Percentiles rank a stretch among this genome's conserved stretches.
These are phyloP conservation scores for Ananas comosus DNA, from an alignment of 176 grass and related monocot species.

Conservation along the genomic window DNA sequence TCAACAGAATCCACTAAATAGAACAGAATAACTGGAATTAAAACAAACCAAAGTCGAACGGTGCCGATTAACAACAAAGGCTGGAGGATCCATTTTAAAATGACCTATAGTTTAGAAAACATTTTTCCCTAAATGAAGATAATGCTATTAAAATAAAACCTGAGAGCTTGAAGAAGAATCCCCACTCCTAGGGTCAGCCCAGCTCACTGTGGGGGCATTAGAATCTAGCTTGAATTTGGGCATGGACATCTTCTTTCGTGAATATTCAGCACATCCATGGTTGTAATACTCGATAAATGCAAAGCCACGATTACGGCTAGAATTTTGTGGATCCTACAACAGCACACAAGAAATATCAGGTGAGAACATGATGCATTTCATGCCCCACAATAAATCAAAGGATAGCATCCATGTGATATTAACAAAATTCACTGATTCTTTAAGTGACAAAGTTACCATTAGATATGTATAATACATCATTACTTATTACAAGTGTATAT, in stretches of 20 bases:
- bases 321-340: conserved; percentile 35
- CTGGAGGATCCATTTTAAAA: too few relatives aligned
- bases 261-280: conserved; percentile 82
- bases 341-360: conserved; percentile 4
- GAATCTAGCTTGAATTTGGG: conserved; percentile 75
- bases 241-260: conserved; percentile 67
- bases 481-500: not conserved
- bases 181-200: conserved; percentile 63
- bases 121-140: not conserved
- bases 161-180: conserved; percentile 54
- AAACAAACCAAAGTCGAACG: too few relatives aligned
- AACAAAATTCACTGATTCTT: not conserved
- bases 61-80: too few relatives aligned
- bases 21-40: too few relatives aligned
- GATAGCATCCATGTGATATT: not conserved
- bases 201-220: conserved; percentile 73
- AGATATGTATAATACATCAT: too few relatives aligned
- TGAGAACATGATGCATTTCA: not conserved
- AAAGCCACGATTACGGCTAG: conserved; percentile 58
- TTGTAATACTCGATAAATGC: conserved; percentile 91
- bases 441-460: not conserved
- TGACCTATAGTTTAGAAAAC: too few relatives aligned
- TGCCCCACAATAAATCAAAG: too few relatives aligned
- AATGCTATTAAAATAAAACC: conserved; percentile 25
- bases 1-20: too few relatives aligned